These are phyloP conservation scores for Gossypium australe DNA, from an alignment of 345 rosid species.

Conservation along the genomic window DNA sequence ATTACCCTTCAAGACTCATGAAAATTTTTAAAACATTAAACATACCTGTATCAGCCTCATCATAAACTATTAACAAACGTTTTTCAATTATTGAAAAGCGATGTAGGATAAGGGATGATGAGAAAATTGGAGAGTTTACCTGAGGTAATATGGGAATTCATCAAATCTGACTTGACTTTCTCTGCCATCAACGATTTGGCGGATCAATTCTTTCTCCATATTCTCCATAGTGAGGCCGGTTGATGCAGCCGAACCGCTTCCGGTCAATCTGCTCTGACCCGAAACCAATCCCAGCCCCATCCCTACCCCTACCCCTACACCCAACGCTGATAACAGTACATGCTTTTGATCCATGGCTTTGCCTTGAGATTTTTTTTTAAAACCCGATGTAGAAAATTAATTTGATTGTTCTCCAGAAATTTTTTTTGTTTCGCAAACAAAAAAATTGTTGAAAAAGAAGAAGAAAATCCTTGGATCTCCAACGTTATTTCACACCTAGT, in stretches of 20 bases:
- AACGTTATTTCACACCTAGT: not conserved
- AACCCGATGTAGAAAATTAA: not conserved
- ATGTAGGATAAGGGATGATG: no score
- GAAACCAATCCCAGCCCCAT: constrained; percentile 56
- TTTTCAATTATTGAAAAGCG: not conserved
- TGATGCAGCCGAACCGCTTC: constrained; percentile 14
- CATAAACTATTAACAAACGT: no score
- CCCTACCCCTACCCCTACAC: constrained; percentile 63
- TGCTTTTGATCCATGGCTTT: constrained; percentile 50
- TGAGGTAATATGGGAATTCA: constrained; percentile 61
- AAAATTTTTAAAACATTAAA: no score
- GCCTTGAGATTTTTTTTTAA: not conserved
- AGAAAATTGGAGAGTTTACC: constrained; percentile 20
- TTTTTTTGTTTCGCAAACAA: not conserved
- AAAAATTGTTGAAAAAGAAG: not conserved
- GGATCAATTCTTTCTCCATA: constrained; percentile 49
- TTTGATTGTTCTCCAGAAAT: not conserved
- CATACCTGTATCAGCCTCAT: no score
- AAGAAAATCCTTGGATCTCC: not conserved
- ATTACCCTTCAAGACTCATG: no score
- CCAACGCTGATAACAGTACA: constrained; percentile 46
- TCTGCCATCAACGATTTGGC: constrained; percentile 54
- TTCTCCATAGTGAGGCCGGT: constrained; percentile 7
- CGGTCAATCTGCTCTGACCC: constrained; percentile 52
- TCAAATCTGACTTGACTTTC: constrained; percentile 60